Evolutionary conservation across 768 basidiomycete species (phyloP).

Genomic region (Trametes maxima): DNA sequence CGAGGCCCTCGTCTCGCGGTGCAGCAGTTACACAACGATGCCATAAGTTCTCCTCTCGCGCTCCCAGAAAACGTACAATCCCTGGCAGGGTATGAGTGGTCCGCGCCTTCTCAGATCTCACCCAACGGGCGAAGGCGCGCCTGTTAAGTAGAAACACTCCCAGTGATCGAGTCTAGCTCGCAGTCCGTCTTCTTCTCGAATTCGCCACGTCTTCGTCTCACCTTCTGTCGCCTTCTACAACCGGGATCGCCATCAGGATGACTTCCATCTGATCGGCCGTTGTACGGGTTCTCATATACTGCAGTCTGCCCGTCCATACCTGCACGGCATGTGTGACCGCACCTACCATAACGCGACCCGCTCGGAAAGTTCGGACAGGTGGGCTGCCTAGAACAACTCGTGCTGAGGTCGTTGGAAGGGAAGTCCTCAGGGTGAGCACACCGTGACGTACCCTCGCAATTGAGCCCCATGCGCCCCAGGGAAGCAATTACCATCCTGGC

Average conservation of each 20-base stretch:
- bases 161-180: constrained; percentile 11
- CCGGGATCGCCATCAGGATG: constrained; percentile 16
- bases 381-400: constrained; percentile 21
- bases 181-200: no score
- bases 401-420: constrained; percentile 16
- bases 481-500: constrained; percentile 8
- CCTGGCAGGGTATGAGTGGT: background rate
- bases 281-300: background rate
- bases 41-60: background rate
- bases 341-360: background rate
- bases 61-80: background rate
- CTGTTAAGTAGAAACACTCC: background rate
- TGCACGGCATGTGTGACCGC: constrained; percentile 8
- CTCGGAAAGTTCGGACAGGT: constrained; percentile 9
- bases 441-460: constrained; percentile 18
- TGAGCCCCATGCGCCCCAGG: background rate
- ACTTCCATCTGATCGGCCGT: constrained; percentile 21
- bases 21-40: background rate
- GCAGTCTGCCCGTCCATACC: no score
- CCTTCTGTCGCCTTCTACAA: constrained; percentile 4
- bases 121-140: background rate
- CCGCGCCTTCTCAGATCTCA: constrained; percentile 4
- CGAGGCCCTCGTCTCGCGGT: background rate
- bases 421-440: constrained; percentile 5
- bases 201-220: constrained; percentile 2